Evolutionary conservation across 345 rosid species (phyloP).

Genomic region (Eucalyptus marginata): DNA sequence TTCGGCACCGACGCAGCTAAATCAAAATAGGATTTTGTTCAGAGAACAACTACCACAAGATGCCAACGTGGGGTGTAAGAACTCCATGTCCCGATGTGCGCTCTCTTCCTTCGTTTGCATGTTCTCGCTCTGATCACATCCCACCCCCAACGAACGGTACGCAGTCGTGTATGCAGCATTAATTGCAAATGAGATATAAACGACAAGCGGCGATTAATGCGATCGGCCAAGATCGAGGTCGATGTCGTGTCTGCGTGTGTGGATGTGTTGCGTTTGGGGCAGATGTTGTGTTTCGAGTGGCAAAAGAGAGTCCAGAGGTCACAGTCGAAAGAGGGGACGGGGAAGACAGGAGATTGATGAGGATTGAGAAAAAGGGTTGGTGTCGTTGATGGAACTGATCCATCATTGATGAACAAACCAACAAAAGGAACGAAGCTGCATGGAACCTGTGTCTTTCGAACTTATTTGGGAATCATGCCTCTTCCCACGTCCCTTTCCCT

Average conservation of each 20-base stretch:
- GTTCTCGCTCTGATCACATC: neutral
- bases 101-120: neutral
- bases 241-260: neutral
- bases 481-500: neutral
- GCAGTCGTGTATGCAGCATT: neutral
- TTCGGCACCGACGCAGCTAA: neutral
- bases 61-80: neutral
- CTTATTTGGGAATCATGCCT: neutral
- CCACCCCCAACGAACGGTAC: neutral
- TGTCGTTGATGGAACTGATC: neutral
- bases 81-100: neutral
- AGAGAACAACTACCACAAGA: neutral
- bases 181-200: neutral
- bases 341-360: neutral
- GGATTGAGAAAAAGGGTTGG: neutral
- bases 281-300: neutral
- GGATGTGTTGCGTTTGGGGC: neutral
- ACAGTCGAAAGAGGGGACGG: neutral
- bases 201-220: neutral
- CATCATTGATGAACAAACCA: constrained; percentile 1
- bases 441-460: constrained; percentile 22
- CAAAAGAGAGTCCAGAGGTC: neutral
- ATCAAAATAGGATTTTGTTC: neutral
- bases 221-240: neutral
- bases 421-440: constrained; percentile 31